Percentiles rank a stretch among this genome's conserved stretches.
These are phyloP conservation scores for Rhodotorula paludigena DNA, from an alignment of 768 basidiomycete species.

Conservation along the genomic window DNA sequence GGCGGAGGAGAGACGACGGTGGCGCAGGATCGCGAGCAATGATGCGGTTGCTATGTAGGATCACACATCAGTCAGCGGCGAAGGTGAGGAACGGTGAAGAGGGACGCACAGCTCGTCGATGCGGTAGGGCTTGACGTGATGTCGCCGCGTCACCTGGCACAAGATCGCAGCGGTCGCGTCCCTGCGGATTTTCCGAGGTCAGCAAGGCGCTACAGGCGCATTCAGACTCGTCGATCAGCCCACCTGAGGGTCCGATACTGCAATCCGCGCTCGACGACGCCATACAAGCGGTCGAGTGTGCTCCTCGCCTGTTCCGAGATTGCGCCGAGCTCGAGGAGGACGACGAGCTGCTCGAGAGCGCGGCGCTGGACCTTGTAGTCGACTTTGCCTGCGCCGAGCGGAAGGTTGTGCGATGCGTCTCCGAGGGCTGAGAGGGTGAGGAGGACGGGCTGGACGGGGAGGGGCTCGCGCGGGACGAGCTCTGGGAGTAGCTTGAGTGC, in stretches of 20 bases:
- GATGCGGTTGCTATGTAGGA: not conserved
- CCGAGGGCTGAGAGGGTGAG: slow-evolving; percentile 15
- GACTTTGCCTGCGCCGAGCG: not conserved
- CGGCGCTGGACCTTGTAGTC: slow-evolving; percentile 9
- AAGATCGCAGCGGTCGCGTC: slow-evolving; percentile 1
- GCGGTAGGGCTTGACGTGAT: slow-evolving; percentile 7
- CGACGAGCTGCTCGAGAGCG: slow-evolving; percentile 7
- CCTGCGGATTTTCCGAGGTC: not conserved
- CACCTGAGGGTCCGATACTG: slow-evolving; percentile 18
- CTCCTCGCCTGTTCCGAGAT: not conserved
- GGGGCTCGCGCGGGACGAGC: slow-evolving; percentile 3
- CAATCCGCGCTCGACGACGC: not conserved
- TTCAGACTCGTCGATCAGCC: no score
- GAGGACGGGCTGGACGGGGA: slow-evolving; percentile 1
- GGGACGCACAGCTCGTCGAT: not conserved
- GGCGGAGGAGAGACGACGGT: not conserved
- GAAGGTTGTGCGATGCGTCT: not conserved
- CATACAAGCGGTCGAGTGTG: slow-evolving; percentile 2
- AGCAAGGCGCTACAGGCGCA: no score
- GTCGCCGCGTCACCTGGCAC: not conserved
- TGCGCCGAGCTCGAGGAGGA: not conserved
- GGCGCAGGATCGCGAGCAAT: not conserved
- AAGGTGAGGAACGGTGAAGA: accelerated
- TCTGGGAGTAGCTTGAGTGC: not conserved
- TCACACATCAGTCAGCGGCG: not conserved